Conservation (phyloP, 306 rosid species). For the Cicer chorassanicum region DNA sequence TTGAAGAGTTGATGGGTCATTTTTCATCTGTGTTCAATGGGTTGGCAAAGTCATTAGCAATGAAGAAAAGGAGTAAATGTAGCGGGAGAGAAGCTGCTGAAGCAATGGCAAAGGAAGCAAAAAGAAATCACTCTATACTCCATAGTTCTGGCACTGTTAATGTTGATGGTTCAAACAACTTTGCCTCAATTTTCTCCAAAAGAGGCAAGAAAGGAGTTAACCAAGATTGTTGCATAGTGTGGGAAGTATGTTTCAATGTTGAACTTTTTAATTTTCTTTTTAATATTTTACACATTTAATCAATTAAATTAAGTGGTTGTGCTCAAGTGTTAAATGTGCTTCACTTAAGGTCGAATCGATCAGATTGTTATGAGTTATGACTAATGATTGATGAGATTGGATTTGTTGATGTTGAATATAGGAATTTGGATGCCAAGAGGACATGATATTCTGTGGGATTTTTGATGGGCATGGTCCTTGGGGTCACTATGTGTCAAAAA, state of each 20-base stretch:
- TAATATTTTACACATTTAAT: no score
- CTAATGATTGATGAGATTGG: not conserved
- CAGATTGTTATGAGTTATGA: no score
- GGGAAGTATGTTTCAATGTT: constrained; percentile 66
- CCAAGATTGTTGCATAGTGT: constrained; percentile 94
- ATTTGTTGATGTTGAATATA: constrained; percentile 38
- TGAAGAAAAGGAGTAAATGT: constrained; percentile 52
- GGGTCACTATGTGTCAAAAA: constrained; percentile 93
- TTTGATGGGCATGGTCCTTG: constrained; percentile 98
- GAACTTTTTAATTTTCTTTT: no score
- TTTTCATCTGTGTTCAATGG: constrained; percentile 80
- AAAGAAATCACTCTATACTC: constrained; percentile 68
- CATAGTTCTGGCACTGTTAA: constrained; percentile 63
- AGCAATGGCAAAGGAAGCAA: constrained; percentile 77
- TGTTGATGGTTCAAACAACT: constrained; percentile 69
- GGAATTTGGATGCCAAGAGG: constrained; percentile 97
- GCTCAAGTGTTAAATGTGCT: no score
- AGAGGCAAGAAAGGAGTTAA: constrained; percentile 85
- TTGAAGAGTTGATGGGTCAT: constrained; percentile 62
- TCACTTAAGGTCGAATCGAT: no score
- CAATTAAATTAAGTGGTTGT: no score
- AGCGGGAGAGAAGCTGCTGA: constrained; percentile 77
- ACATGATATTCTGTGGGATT: constrained; percentile 86
- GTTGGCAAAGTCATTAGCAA: constrained; percentile 61
- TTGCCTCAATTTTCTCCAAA: constrained; percentile 77